Evolutionary conservation across 78 protist genomes (phyloP).

Genomic region (Cavenderia fasciculata): DNA sequence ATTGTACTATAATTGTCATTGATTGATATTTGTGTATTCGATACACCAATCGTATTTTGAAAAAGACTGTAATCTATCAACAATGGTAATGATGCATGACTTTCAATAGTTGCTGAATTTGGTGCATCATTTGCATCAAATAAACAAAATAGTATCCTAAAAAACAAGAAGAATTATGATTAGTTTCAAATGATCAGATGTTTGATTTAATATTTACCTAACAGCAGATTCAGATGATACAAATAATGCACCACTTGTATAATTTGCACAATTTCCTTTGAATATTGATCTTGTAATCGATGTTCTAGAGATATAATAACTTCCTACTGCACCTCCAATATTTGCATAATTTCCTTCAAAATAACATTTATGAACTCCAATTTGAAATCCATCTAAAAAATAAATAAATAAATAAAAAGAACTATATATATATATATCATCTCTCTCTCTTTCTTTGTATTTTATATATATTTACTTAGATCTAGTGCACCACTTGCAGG

Average conservation of each 20-base stretch:
- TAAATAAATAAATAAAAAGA: neutral
- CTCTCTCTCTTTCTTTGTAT: too few relatives aligned
- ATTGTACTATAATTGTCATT: slow-evolving; percentile 43
- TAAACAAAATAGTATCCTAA: neutral
- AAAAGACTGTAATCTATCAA: neutral
- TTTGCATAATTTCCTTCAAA: slow-evolving; percentile 34
- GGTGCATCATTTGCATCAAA: slow-evolving; percentile 41
- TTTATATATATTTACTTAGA: slow-evolving; percentile 2
- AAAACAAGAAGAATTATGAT: neutral
- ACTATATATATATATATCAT: too few relatives aligned
- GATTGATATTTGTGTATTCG: slow-evolving; percentile 31
- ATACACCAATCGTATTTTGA: neutral
- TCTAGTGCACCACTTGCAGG: slow-evolving; percentile 61
- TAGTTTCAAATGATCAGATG: neutral
- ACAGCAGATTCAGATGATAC: slow-evolving; percentile 13
- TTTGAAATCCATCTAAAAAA: neutral
- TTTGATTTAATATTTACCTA: neutral
- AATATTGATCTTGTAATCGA: neutral
- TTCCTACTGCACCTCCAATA: slow-evolving; percentile 52
- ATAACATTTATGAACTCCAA: neutral
- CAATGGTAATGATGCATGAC: slow-evolving; percentile 32
- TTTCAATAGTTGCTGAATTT: slow-evolving; percentile 23
- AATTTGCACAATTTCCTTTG: slow-evolving; percentile 1
- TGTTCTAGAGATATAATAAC: slow-evolving; percentile 10
- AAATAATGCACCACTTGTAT: slow-evolving; percentile 49